Percentiles rank a stretch among this genome's conserved stretches.
These are phyloP conservation scores for Gliomastix tumulicola DNA, from an alignment of 2,329 filamentous ascomycete genomes.

Conservation along the genomic window DNA sequence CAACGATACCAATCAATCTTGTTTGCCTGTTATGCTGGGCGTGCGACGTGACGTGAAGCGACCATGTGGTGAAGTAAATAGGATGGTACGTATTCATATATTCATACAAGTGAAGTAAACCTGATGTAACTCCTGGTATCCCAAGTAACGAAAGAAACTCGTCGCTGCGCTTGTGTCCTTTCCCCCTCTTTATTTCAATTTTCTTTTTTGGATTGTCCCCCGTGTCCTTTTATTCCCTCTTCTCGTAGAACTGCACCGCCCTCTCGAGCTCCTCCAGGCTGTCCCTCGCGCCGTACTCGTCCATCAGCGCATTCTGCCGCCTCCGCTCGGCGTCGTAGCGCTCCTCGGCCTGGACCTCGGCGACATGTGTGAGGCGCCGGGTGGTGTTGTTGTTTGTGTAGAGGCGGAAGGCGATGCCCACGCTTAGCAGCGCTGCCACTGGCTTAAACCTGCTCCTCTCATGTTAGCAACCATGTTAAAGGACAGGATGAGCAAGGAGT, in stretches of 20 bases:
- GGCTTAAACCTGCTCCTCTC: constrained; percentile 22
- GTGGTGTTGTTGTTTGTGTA: constrained; percentile 19
- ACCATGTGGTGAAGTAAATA: no score
- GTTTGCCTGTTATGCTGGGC: no score
- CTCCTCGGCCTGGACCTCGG: constrained; percentile 21
- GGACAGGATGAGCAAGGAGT: not conserved
- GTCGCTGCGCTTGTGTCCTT: no score
- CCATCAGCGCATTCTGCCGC: constrained; percentile 33
- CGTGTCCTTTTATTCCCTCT: constrained; percentile 9
- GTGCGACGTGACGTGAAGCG: no score
- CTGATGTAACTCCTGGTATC: no score
- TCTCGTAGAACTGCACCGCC: constrained; percentile 39
- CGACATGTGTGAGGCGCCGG: constrained; percentile 14
- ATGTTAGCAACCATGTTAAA: not conserved
- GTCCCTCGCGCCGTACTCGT: constrained; percentile 42
- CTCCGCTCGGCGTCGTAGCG: constrained; percentile 24
- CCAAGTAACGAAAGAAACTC: no score
- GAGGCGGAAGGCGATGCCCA: constrained; percentile 24
- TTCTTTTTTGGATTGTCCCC: not conserved
- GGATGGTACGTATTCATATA: no score
- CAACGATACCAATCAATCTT: no score
- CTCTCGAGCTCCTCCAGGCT: constrained; percentile 40
- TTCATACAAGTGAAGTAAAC: no score
- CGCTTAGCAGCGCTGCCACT: constrained; percentile 19
- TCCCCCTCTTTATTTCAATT: no score